Evolutionary conservation across 2,329 filamentous ascomycete species (phyloP), one percentile per base, ranked within the genome.

Genomic region (Exophiala sp.): DNA sequence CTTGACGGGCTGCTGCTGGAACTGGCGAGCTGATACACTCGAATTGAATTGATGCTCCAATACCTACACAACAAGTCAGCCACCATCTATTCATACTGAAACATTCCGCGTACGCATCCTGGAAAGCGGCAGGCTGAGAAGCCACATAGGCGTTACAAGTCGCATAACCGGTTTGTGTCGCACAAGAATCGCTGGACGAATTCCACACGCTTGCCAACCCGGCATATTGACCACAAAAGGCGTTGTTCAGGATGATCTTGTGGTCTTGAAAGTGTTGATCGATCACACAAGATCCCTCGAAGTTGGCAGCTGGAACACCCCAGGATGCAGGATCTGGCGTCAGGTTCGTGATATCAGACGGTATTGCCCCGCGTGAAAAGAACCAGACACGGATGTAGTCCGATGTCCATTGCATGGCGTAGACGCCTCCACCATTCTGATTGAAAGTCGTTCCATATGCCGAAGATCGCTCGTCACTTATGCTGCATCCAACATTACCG

Each of bases 161-260:
- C 5, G 52, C 48, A 29, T 58, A 57, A 3, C 53, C 53, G 0
- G 60, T 62, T 10, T 36, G 43, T n/a, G 49, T 43, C 10, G 52
- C 55, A 38, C 60, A 62, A 32, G 58, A 59, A 11, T 50, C 58
- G 16, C 40, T 53, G 16, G 47, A 50, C 11, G 57, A 55, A 29
- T 59, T 55, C 61, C 61, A 63, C 32, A 63, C 59, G 35, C 29
- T 51, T 10, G 84, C 80, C 43, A 74, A 68, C 18, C 88, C 87
- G 7, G 89, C 89, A 88, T 88, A 94, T 63, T 85, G 80, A 10
- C 90, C 90, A 69, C 90, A 95, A 65, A 92, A 87, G 3, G 85
- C 85, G 0, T 83, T 91, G 72, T 94, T 84, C 70, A 94, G 85
- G 59, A 91, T 52, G 55, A 95, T 81, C 60, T 83, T 79, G 73